Evolutionary conservation across 169 alveolate species (phyloP).

Genomic region (Cryptosporidium sp.): DNA sequence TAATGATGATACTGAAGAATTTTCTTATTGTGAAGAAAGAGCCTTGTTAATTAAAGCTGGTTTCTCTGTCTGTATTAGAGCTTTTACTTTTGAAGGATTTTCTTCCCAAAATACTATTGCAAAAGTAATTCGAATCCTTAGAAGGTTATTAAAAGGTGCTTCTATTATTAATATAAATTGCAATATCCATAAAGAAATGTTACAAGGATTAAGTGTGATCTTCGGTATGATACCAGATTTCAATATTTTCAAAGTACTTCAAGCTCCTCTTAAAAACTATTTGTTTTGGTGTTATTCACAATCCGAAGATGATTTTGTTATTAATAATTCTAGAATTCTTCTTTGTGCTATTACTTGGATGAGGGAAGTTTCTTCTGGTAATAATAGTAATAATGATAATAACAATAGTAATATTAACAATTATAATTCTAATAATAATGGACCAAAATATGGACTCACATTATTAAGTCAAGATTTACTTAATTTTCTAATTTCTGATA

Average conservation of each 20-base stretch:
- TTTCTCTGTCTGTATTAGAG: slow-evolving; percentile 31
- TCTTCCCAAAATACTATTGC: neutral
- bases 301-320: slow-evolving; percentile 31
- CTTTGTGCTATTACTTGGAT: slow-evolving; percentile 59
- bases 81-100: slow-evolving; percentile 10
- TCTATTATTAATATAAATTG: slow-evolving; percentile 15
- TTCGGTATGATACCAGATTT: slow-evolving; percentile 27
- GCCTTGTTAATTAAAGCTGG: slow-evolving; percentile 37
- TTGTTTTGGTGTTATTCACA: slow-evolving; percentile 61
- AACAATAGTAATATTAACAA: neutral
- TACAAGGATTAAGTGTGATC: slow-evolving; percentile 30
- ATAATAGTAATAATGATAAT: neutral
- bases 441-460: slow-evolving; percentile 43
- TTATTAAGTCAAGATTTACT: slow-evolving; percentile 22
- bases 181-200: slow-evolving; percentile 30
- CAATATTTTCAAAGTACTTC: slow-evolving; percentile 26
- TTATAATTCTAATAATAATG: neutral
- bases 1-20: neutral
- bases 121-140: slow-evolving; percentile 23
- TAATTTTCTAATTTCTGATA: slow-evolving; percentile 12
- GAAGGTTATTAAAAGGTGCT: slow-evolving; percentile 30
- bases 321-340: slow-evolving; percentile 33
- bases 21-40: slow-evolving; percentile 23
- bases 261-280: slow-evolving; percentile 22
- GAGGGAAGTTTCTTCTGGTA: neutral